Evolutionary conservation across 768 basidiomycete species (phyloP).

Genomic region (Lenzites betulinus): DNA sequence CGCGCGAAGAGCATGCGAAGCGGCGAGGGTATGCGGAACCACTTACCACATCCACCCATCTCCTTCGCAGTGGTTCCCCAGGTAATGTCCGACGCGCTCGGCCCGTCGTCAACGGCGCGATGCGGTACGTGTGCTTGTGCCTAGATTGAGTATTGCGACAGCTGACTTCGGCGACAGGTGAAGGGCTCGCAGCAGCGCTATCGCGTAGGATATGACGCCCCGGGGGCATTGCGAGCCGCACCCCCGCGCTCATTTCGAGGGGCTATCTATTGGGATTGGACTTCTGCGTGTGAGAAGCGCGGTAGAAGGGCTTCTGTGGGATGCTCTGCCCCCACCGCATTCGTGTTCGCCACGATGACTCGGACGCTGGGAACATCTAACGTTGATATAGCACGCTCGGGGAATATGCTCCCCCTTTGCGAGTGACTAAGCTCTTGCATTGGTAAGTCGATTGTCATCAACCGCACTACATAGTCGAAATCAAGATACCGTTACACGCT

Average conservation of each 20-base stretch:
- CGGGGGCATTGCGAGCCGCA: neutral
- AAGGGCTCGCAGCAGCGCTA: neutral
- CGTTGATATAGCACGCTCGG: neutral
- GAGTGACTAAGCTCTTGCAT: neutral
- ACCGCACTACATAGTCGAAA: neutral
- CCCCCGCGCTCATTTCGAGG: too few species aligned
- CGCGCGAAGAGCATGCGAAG: neutral
- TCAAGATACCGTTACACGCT: neutral
- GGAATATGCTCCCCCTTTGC: neutral
- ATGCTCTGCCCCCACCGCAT: too few species aligned
- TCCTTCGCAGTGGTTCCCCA: neutral
- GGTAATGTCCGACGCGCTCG: constrained; percentile 10
- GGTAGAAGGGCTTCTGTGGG: neutral
- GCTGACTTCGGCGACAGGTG: neutral
- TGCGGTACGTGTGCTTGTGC: neutral
- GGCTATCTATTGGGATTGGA: neutral
- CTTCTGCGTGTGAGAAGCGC: neutral
- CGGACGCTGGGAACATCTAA: neutral
- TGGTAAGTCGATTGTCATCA: neutral
- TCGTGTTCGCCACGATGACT: too few species aligned
- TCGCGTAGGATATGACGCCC: neutral
- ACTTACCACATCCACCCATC: too few species aligned
- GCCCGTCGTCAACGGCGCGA: neutral
- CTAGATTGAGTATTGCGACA: neutral
- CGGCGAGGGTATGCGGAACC: neutral